Base-by-base conservation (phyloP, 768 basidiomycete species). In the Mycena albidolilacea region DNA sequence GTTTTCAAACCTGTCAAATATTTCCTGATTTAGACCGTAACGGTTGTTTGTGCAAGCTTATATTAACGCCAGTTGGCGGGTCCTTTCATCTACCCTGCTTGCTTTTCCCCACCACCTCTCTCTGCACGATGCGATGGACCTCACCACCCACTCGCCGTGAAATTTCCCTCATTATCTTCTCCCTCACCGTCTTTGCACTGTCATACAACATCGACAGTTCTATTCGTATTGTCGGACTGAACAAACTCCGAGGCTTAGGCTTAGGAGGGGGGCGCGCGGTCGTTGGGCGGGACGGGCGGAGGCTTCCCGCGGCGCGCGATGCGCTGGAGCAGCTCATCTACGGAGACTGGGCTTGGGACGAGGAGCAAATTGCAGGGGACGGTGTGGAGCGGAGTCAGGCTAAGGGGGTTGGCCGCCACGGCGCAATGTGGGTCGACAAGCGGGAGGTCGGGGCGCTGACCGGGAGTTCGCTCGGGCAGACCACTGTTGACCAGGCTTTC, bases 171-270 rank as follows among this genome's bases (percentile, higher is more conserved):
- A 77, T 94, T 71, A 83, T 95, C 44, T 89, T 92, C 76, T 89
- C 91, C 11, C 80, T 94, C 41, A 84, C 89, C 17, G 81, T 90
- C 62, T 94, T 95, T 78, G 82, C 93, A 38, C 80, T 96, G 57
- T 88, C 94, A 48, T 94, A 92, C 79, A 93, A 96, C 82, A 82
- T 95, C 71, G 92, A 94, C 80, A 80, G 86, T 3, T 90, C 93
- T 0, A 82, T 94, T 7, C 84, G 86, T 54, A 82, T 87, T 46
- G 80, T 90, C 10, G 88, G 88, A 21, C 80, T 88, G 65, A 87
- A 88, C 72, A 82, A 83, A 7, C 79, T 86, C 59, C 80, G 30
- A 17, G n/a, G 78, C 19, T 81, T 88, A 9, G 87, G 87, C 0
- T 75, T 87, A 14, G 83, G 83, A 10, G 80, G 83, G 6, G 80